Percentiles rank a stretch among this genome's conserved stretches.
Evolutionary conservation across 1,284 basidiomycete genomes (phyloP).

Genomic region (Pascua guehoae): DNA sequence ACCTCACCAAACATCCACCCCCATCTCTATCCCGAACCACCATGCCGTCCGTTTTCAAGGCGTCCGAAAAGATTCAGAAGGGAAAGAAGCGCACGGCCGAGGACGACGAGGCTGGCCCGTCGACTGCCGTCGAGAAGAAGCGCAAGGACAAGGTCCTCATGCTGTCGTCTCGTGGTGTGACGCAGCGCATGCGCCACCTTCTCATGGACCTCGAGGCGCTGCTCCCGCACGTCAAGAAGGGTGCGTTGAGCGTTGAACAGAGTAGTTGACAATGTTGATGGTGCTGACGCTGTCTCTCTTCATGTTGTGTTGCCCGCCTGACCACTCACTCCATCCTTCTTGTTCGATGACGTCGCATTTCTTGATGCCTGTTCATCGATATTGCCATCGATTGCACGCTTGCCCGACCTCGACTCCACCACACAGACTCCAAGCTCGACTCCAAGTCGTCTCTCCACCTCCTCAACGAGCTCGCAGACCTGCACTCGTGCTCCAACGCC

Average conservation of each 20-base stretch:
- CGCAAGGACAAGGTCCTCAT: slow-evolving; percentile 70
- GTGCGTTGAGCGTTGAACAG: slow-evolving; percentile 51
- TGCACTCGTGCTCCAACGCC: slow-evolving; percentile 97
- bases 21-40: background rate
- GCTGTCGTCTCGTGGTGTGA: slow-evolving; percentile 90
- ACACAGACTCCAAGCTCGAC: slow-evolving; percentile 87
- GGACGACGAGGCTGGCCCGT: slow-evolving; percentile 6
- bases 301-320: background rate
- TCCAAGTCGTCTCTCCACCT: slow-evolving; percentile 92
- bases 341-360: background rate
- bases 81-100: slow-evolving; percentile 21
- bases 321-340: background rate
- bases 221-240: slow-evolving; percentile 95
- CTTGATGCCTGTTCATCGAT: background rate
- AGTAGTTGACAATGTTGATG: background rate
- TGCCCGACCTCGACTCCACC: no score
- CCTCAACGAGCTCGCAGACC: slow-evolving; percentile 93
- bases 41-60: slow-evolving; percentile 22
- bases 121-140: slow-evolving; percentile 30
- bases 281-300: slow-evolving; percentile 4
- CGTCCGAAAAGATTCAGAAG: slow-evolving; percentile 14
- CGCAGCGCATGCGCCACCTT: slow-evolving; percentile 93
- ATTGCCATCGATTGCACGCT: background rate
- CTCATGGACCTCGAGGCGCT: slow-evolving; percentile 91
- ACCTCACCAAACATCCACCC: background rate